Percentiles rank a stretch among this genome's conserved stretches.
Evolutionary conservation across 495 filamentous ascomycete genomes (phyloP).

Genomic region (Entonaema liquescens): DNA sequence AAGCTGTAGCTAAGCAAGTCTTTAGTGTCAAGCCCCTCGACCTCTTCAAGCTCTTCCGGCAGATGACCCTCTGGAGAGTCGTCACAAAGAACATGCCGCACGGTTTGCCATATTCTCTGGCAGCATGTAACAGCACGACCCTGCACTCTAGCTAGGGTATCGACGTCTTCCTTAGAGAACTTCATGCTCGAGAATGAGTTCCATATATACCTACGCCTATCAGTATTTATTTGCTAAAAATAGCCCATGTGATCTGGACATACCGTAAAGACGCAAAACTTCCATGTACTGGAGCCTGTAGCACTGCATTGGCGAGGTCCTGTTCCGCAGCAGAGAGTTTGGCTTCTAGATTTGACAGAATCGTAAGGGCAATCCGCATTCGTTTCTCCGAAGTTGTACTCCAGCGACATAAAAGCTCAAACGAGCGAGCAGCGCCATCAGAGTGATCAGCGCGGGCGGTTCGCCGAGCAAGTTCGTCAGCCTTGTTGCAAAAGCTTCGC

Average conservation of each 20-base stretch:
- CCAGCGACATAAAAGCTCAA: conserved; percentile 56
- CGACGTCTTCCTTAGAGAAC: conserved; percentile 49
- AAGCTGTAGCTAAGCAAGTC: conserved; percentile 92
- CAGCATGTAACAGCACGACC: conserved; percentile 65
- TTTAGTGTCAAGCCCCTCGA: conserved; percentile 78
- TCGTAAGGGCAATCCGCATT: conserved; percentile 50
- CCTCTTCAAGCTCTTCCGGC: conserved; percentile 73
- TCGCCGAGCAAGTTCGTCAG: conserved; percentile 63
- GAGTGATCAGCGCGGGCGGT: conserved; percentile 87
- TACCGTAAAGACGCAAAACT: conserved; percentile 72
- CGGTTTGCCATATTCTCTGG: conserved; percentile 73
- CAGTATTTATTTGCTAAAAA: conserved; percentile 14
- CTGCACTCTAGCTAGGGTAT: conserved; percentile 56
- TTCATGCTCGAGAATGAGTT: conserved; percentile 48
- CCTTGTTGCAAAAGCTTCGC: conserved; percentile 54
- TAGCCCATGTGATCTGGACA: conserved; percentile 5
- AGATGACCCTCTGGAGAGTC: conserved; percentile 91
- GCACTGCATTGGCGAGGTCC: conserved; percentile 67
- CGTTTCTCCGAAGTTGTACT: conserved; percentile 41
- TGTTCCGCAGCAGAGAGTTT: conserved; percentile 64
- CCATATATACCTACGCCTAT: conserved; percentile 54
- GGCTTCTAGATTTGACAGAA: conserved; percentile 63
- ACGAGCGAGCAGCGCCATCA: conserved; percentile 78
- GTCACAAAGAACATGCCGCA: conserved; percentile 80
- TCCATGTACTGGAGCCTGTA: conserved; percentile 74